Evolutionary conservation across 179 eudicot species (phyloP).

Genomic region (Beta macrorhiza): DNA sequence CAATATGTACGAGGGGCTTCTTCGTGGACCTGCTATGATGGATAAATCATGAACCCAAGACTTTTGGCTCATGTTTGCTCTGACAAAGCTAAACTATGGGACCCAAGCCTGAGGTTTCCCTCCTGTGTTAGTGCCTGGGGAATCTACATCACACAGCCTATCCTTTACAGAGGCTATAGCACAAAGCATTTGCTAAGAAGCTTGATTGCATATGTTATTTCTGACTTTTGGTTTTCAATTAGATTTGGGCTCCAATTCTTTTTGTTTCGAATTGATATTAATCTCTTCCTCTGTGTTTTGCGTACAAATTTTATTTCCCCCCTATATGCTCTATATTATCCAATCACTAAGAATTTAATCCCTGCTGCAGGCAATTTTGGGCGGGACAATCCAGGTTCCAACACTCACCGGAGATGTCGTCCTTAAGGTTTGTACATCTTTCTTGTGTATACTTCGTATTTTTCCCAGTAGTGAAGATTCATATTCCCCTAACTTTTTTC

Average conservation of each 20-base stretch:
- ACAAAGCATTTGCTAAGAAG: too few species aligned
- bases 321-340: neutral
- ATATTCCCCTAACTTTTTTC: neutral
- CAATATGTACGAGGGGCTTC: too few species aligned
- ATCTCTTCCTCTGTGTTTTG: neutral
- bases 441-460: neutral
- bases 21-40: too few species aligned
- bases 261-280: neutral
- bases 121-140: too few species aligned
- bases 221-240: neutral
- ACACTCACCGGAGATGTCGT: slow-evolving; percentile 91
- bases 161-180: too few species aligned
- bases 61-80: too few species aligned
- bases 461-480: neutral
- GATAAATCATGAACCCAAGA: too few species aligned
- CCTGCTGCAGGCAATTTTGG: slow-evolving; percentile 78
- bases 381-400: slow-evolving; percentile 93
- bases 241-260: neutral
- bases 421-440: slow-evolving; percentile 57
- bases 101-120: too few species aligned
- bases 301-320: neutral
- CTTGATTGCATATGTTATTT: neutral
- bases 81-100: too few species aligned
- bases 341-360: slow-evolving; percentile 16
- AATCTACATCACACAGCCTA: too few species aligned